Evolutionary conservation across 305 asterid genomes (phyloP), one percentile per base, ranked within the genome.

Genomic region (Solanum hybrid): DNA sequence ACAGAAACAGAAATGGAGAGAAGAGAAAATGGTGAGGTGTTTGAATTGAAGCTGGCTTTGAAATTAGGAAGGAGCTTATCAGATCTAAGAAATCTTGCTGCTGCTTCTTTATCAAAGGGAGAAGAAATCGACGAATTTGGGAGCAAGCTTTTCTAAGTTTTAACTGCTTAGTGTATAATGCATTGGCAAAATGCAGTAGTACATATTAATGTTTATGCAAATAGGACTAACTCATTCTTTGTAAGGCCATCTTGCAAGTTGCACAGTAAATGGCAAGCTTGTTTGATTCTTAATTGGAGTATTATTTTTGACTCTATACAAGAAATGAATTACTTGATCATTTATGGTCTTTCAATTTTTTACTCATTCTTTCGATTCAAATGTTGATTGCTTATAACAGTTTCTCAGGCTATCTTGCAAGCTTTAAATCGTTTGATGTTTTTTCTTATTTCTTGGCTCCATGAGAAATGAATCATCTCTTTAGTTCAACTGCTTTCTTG

Each of bases 21-120:
- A 70, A 92, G 96, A 91, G 98, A 95, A 65, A 95, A 95, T 8
- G 97, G 97, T 1, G 96, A 96, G 57, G 87, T 96, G 91, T 91
- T 94, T 51, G 96, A 96, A 89, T 51, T 93, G 91, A 94, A 93
- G 93, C 92, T 95, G 65, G 95, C 94, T 2, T 77, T 95, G 94
- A 94, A 92, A 92, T 85, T 96, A 41, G 98, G 98, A 10, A 88
- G 98, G 89, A 95, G 96, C 90, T 38, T 94, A 87, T 95, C 98
- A 77, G 93, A 95, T 90, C 89, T 96, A 1, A 94, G 95, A 89
- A 92, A 92, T 91, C 90, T 95, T n/a, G 94, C 94, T 3, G 85
- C 90, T 34, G 88, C 89, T 33, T n/a, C 91, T n/a, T 86, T 86
- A 31, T 79, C 91, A 4, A 79, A 17, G 12, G 24, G 24, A 24